phyloP scores from a whole-genome alignment of 805 yeast genomes.

The Teunomyces lycoperdinae region DNA sequence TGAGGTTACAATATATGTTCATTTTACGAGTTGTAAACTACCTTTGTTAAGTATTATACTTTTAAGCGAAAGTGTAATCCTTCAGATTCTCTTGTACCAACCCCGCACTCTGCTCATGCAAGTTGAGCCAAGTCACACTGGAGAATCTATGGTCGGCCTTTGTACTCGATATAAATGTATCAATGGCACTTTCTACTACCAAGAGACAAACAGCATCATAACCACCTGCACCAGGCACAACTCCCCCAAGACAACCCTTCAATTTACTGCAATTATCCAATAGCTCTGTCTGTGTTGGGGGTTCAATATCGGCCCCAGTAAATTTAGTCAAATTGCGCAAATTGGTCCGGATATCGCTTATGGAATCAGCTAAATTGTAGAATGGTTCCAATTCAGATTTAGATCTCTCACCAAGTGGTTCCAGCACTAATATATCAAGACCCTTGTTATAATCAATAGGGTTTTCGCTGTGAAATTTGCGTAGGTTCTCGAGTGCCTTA shows the following conservation, averaged over 20 bases:
- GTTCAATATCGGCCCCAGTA: conserved; percentile 88
- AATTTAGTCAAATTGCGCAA: conserved; percentile 59
- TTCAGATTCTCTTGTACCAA: conserved; percentile 45
- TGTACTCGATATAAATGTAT: conserved; percentile 19
- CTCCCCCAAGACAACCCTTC: conserved; percentile 87
- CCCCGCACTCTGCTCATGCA: conserved; percentile 62
- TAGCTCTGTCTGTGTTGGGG: conserved; percentile 66
- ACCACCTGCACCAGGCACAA: conserved; percentile 99
- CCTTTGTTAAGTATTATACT: neutral
- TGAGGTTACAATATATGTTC: too few relatives aligned
- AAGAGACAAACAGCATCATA: conserved; percentile 86
- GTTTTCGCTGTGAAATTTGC: conserved; percentile 23
- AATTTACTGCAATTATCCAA: conserved; percentile 50
- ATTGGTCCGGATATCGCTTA: conserved; percentile 50
- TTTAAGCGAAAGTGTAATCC: conserved; percentile 4
- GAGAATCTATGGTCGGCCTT: conserved; percentile 27
- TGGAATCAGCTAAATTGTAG: conserved; percentile 32
- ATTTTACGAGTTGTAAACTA: neutral
- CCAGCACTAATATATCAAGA: conserved; percentile 9
- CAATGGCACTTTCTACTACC: conserved; percentile 47
- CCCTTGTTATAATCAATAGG: conserved; percentile 34
- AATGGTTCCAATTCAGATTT: conserved; percentile 5
- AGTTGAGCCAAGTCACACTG: conserved; percentile 64
- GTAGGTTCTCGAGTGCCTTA: conserved; percentile 41
- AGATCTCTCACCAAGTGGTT: neutral